Evolutionary conservation across 306 rosid species (phyloP).

Genomic region (Begonia fuchsioides): DNA sequence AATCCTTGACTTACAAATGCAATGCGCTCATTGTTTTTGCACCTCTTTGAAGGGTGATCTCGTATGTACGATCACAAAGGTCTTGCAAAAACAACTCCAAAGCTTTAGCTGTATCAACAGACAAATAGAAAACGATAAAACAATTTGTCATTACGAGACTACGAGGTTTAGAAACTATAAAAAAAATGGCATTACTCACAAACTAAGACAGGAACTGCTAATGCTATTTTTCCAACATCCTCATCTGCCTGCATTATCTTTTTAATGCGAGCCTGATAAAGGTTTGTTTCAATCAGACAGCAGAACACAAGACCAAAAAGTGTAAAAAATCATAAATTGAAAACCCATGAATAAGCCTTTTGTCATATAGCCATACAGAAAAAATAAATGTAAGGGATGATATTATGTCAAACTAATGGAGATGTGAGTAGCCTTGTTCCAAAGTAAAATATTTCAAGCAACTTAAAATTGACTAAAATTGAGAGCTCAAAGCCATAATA

Average conservation of each 20-base stretch:
- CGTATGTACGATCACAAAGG: slow-evolving; percentile 88
- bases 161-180: no score
- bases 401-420: no score
- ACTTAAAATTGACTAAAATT: no score
- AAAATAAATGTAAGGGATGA: no score
- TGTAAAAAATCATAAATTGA: not conserved
- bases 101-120: slow-evolving; percentile 67
- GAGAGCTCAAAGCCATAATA: no score
- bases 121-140: not conserved
- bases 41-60: slow-evolving; percentile 88
- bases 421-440: no score
- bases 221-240: slow-evolving; percentile 1
- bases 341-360: not conserved
- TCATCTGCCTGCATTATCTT: slow-evolving; percentile 1
- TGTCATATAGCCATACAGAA: not conserved
- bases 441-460: no score
- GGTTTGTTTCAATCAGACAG: no score
- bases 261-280: slow-evolving; percentile 1
- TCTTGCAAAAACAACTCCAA: slow-evolving; percentile 91
- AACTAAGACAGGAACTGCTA: slow-evolving; percentile 1
- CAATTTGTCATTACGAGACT: not conserved
- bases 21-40: slow-evolving; percentile 90
- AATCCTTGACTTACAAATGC: slow-evolving; percentile 67
- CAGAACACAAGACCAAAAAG: not conserved
- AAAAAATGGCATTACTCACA: not conserved